These are phyloP conservation scores for Aphanocladium album DNA, from an alignment of 2,329 filamentous ascomycete species.

Conservation along the genomic window DNA sequence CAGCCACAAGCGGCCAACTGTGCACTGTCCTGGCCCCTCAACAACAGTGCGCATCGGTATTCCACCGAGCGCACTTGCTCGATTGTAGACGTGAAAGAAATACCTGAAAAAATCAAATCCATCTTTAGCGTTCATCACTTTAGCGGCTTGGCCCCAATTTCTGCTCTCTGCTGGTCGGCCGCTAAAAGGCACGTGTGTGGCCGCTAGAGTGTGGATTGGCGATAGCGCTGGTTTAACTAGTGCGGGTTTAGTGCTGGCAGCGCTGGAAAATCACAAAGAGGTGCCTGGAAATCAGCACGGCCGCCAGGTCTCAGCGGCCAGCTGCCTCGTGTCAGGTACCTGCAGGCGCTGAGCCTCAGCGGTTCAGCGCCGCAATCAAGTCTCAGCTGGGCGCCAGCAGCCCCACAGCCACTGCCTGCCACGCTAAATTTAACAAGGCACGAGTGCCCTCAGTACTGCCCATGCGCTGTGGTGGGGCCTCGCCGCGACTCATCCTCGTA, in stretches of 20 bases:
- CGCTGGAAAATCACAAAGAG: not conserved
- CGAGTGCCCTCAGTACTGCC: too few species aligned
- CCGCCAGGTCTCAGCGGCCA: too few species aligned
- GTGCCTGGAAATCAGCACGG: not conserved
- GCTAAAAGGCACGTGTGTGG: not conserved
- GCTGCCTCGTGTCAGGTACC: not conserved
- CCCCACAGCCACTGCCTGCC: too few species aligned
- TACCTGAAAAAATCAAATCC: not conserved
- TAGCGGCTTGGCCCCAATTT: not conserved
- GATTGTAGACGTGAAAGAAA: too few species aligned
- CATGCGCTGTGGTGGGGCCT: constrained; percentile 3
- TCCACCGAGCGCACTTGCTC: too few species aligned
- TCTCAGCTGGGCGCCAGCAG: not conserved
- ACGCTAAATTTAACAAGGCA: too few species aligned
- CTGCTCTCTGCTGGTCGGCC: not conserved
- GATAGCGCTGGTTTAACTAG: not conserved
- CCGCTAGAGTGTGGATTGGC: not conserved
- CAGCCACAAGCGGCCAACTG: too few species aligned
- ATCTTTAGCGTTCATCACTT: not conserved
- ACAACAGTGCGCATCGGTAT: too few species aligned
- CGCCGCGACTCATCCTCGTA: not conserved
- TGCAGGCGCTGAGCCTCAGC: not conserved
- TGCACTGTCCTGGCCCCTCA: too few species aligned
- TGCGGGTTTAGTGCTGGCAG: too few species aligned
- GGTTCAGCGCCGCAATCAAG: not conserved